These are phyloP conservation scores for Trametes polyzona DNA, from an alignment of 1,284 basidiomycete genomes.

Conservation along the genomic window DNA sequence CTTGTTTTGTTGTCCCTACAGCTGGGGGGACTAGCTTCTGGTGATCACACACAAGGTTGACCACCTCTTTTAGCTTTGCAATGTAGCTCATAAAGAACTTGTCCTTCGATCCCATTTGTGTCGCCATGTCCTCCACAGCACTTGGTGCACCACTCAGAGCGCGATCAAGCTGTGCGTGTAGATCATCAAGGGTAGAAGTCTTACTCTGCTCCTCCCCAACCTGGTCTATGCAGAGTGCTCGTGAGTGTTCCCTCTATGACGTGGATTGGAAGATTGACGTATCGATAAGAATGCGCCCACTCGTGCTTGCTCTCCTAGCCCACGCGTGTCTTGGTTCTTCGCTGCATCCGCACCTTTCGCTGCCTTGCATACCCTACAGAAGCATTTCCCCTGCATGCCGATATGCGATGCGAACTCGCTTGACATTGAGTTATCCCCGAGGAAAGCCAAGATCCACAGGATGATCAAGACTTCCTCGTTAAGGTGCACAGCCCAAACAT, in stretches of 20 bases:
- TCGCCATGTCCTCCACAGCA: neutral
- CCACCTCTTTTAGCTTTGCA: neutral
- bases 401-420: slow-evolving; percentile 48
- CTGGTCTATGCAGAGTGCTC: no score
- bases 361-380: slow-evolving; percentile 41
- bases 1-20: neutral
- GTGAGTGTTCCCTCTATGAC: neutral
- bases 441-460: slow-evolving; percentile 38
- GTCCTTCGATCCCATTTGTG: slow-evolving; percentile 1
- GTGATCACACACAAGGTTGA: neutral
- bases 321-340: slow-evolving; percentile 26
- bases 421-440: slow-evolving; percentile 51
- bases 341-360: neutral
- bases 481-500: neutral
- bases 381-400: slow-evolving; percentile 41
- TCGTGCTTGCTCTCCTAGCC: no score
- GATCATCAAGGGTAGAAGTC: neutral
- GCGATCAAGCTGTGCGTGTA: neutral
- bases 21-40: neutral
- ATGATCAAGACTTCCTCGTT: slow-evolving; percentile 38
- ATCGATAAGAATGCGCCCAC: no score
- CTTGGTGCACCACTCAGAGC: slow-evolving; percentile 3
- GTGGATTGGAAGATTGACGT: neutral
- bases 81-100: slow-evolving; percentile 7
- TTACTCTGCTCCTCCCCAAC: neutral